Conservation (phyloP, 2,329 filamentous ascomycete genomes). For the Raffaelea albimanens region DNA sequence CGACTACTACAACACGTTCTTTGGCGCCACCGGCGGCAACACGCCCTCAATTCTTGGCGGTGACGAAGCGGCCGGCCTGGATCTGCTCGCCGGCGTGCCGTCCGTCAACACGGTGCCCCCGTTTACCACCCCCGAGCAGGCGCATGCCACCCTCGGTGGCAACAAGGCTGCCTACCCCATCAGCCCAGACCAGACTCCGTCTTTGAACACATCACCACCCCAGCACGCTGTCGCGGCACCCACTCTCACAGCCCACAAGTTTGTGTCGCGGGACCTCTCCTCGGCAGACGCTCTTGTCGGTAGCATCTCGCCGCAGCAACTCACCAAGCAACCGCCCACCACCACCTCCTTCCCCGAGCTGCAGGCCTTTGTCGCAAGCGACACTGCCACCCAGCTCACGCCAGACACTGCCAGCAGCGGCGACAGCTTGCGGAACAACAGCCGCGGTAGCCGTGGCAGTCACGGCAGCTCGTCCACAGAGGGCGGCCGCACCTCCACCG, state of each 20-base stretch:
- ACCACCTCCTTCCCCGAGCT: slow-evolving; percentile 19
- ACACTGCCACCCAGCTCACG: slow-evolving; percentile 29
- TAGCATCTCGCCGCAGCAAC: slow-evolving; percentile 32
- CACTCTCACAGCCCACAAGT: neutral
- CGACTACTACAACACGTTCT: slow-evolving; percentile 31
- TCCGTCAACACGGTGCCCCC: neutral
- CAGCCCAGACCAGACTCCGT: slow-evolving; percentile 43
- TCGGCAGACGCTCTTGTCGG: slow-evolving; percentile 17
- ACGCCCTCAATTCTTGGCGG: slow-evolving; percentile 37
- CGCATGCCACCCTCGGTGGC: slow-evolving; percentile 14
- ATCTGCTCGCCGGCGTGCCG: neutral
- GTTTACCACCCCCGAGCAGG: slow-evolving; percentile 10
- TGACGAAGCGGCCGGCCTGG: slow-evolving; percentile 2
- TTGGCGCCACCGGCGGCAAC: slow-evolving; percentile 31
- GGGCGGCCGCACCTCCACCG: slow-evolving; percentile 27
- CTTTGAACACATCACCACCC: slow-evolving; percentile 35
- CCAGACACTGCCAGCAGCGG: slow-evolving; percentile 40
- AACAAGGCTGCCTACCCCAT: slow-evolving; percentile 29
- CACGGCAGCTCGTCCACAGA: slow-evolving; percentile 31
- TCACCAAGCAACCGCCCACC: slow-evolving; percentile 29
- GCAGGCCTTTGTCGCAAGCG: slow-evolving; percentile 12
- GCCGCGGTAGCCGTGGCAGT: slow-evolving; percentile 7
- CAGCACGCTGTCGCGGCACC: slow-evolving; percentile 17
- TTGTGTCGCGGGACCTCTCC: slow-evolving; percentile 4
- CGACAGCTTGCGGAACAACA: slow-evolving; percentile 14